Evolutionary conservation across 1,139 yeast genomes (phyloP), one percentile per base, ranked within the genome.

Genomic region (Diutina neorugosa): DNA sequence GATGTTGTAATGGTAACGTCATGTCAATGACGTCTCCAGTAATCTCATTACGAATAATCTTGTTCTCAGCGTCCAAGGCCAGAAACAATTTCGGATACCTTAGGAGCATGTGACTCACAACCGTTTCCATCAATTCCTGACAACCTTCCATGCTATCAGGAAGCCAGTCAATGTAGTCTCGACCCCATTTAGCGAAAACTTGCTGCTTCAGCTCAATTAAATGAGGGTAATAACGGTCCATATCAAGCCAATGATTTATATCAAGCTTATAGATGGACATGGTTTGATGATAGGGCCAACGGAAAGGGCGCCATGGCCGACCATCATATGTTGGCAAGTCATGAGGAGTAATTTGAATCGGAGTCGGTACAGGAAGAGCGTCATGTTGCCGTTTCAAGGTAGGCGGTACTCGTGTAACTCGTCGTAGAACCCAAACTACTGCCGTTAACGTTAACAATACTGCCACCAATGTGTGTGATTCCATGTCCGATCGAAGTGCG

Each of bases 221-320:
- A 56, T 81, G 83, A 64, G 81, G 70, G 62, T 82, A 84, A 66
- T 81, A 84, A 63, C 82, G 83, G 64, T 84, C 90, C 90, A 84
- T 84, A 61, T 84, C 90, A 55, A 84, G 69, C 91, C 90, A 84
- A 63, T 84, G 87, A 63, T 84, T 82, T 37, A 82, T 71, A 60
- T 84, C 87, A 41, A 84, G 72, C 62, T 81, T 81, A 69, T 76
- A 83, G 53, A 84, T 82, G 14, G 86, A 78, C 91, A 84, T 84
- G 1, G 90, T 84, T 65, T 84, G 91, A 63, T 84, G 89, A 62
- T 84, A 84, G 21, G 90, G 90, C 84, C 86, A 82, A 61, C 90
- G 70, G 66, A 84, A 84, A 3, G 90, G 89, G 65, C 91, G 73
- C 90, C 91, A 84, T 14, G 90, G 89, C 63, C 90, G 73, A 60